Conservation (phyloP, 2,329 filamentous ascomycete species). For the Exserohilum rostratum region DNA sequence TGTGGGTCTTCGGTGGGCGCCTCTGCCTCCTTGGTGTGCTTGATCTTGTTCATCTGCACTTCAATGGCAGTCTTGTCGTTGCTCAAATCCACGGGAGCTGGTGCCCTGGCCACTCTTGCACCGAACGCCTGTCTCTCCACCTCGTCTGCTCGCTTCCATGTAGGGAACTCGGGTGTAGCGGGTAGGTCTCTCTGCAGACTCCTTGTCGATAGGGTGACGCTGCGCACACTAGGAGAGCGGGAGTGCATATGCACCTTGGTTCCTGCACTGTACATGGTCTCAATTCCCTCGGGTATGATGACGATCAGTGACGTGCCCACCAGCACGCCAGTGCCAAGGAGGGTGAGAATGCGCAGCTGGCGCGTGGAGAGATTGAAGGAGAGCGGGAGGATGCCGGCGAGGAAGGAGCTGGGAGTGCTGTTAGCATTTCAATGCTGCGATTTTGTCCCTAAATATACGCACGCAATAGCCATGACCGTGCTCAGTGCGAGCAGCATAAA, state of each 20-base stretch:
- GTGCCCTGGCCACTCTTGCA: slow-evolving; percentile 28
- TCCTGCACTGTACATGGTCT: slow-evolving; percentile 74
- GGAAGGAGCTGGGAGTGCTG: slow-evolving; percentile 77
- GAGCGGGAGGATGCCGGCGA: slow-evolving; percentile 88
- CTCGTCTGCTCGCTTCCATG: slow-evolving; percentile 28
- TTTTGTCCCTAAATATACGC: slow-evolving; percentile 35
- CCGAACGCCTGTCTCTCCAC: slow-evolving; percentile 20
- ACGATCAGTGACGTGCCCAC: slow-evolving; percentile 95
- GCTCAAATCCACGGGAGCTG: slow-evolving; percentile 22
- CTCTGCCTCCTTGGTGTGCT: slow-evolving; percentile 33
- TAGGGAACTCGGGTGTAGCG: slow-evolving; percentile 28
- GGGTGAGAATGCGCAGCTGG: slow-evolving; percentile 86
- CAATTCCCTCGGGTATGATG: slow-evolving; percentile 95
- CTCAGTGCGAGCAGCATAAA: slow-evolving; percentile 69
- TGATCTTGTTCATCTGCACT: slow-evolving; percentile 26
- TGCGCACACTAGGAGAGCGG: slow-evolving; percentile 29
- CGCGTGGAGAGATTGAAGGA: slow-evolving; percentile 86
- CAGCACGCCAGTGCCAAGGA: slow-evolving; percentile 89
- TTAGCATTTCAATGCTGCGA: slow-evolving; percentile 13
- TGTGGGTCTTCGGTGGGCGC: slow-evolving; percentile 29
- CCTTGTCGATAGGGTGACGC: slow-evolving; percentile 28
- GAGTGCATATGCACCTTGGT: slow-evolving; percentile 32
- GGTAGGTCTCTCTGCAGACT: slow-evolving; percentile 37
- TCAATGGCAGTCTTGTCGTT: slow-evolving; percentile 31
- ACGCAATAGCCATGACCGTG: slow-evolving; percentile 70